A percentile compares a stretch with the other conserved stretches of the same genome.
Conservation (phyloP, 306 rosid genomes). For the Trichosanthes truncata region DNA sequence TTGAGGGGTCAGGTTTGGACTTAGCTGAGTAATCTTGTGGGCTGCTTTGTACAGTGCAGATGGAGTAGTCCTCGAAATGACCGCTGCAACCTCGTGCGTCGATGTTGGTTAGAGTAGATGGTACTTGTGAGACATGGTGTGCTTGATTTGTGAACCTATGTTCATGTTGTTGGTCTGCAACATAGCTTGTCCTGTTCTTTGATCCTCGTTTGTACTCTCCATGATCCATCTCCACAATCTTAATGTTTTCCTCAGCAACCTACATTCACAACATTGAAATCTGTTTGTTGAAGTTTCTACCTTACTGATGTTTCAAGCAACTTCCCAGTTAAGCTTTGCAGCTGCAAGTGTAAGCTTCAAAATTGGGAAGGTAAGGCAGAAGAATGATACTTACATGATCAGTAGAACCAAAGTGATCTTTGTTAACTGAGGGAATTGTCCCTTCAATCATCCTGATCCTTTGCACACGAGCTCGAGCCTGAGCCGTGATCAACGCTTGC, state of each 20-base stretch:
- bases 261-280: slow-evolving; percentile 7
- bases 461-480: slow-evolving; percentile 82
- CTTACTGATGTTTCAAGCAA: not conserved
- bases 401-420: slow-evolving; percentile 24
- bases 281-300: not conserved
- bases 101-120: slow-evolving; percentile 44
- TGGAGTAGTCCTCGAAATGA: slow-evolving; percentile 61
- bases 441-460: slow-evolving; percentile 50
- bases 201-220: slow-evolving; percentile 34
- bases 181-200: slow-evolving; percentile 43
- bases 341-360: not conserved
- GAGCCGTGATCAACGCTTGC: slow-evolving; percentile 89
- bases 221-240: slow-evolving; percentile 88
- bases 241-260: slow-evolving; percentile 78
- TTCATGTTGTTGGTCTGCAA: not conserved
- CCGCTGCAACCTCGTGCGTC: slow-evolving; percentile 56
- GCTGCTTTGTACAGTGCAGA: slow-evolving; percentile 56
- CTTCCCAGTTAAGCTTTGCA: slow-evolving; percentile 3
- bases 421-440: slow-evolving; percentile 25
- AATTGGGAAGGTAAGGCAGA: not conserved
- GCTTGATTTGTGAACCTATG: not conserved
- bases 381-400: slow-evolving; percentile 42
- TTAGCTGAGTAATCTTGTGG: slow-evolving; percentile 53
- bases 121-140: slow-evolving; percentile 48
- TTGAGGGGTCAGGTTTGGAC: slow-evolving; percentile 39